These are phyloP conservation scores for Corylus americana DNA, from an alignment of 306 rosid genomes.

Conservation along the genomic window DNA sequence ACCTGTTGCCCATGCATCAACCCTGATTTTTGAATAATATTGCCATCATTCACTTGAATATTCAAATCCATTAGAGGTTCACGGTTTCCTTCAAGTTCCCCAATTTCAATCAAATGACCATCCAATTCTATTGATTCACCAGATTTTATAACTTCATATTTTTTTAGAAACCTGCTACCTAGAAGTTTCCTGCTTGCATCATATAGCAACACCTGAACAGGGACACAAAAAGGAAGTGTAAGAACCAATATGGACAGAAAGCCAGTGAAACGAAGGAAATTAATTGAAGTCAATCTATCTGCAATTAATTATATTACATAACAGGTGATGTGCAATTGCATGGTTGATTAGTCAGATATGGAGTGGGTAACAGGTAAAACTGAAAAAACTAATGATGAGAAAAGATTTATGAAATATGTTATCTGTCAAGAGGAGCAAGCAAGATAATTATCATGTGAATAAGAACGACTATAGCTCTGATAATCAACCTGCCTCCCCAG, in stretches of 20 bases:
- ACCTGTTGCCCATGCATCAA: slow-evolving; percentile 31
- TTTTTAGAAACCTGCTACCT: slow-evolving; percentile 59
- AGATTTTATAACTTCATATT: slow-evolving; percentile 56
- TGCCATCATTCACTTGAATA: slow-evolving; percentile 23
- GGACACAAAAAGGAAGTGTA: slow-evolving; percentile 15
- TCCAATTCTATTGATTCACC: slow-evolving; percentile 54
- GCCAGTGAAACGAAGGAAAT: slow-evolving; percentile 9
- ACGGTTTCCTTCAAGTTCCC: slow-evolving; percentile 53
- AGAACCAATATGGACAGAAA: slow-evolving; percentile 9
- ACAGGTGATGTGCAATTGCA: slow-evolving; percentile 9
- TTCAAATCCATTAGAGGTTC: slow-evolving; percentile 36
- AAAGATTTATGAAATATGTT: background rate
- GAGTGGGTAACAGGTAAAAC: slow-evolving; percentile 23
- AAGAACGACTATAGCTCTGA: slow-evolving; percentile 15
- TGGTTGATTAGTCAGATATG: slow-evolving; percentile 14
- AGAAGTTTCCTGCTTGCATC: slow-evolving; percentile 57
- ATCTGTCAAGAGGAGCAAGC: background rate
- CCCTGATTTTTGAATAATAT: slow-evolving; percentile 32
- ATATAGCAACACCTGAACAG: slow-evolving; percentile 56
- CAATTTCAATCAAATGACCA: slow-evolving; percentile 68
- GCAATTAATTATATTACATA: background rate
- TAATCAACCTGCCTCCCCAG: slow-evolving; percentile 61
- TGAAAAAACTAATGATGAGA: slow-evolving; percentile 6
- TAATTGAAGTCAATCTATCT: background rate
- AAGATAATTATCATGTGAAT: slow-evolving; percentile 3